Evolutionary conservation across 495 filamentous ascomycete species (phyloP).

Genomic region (Hypomontagnella submonticulosa): DNA sequence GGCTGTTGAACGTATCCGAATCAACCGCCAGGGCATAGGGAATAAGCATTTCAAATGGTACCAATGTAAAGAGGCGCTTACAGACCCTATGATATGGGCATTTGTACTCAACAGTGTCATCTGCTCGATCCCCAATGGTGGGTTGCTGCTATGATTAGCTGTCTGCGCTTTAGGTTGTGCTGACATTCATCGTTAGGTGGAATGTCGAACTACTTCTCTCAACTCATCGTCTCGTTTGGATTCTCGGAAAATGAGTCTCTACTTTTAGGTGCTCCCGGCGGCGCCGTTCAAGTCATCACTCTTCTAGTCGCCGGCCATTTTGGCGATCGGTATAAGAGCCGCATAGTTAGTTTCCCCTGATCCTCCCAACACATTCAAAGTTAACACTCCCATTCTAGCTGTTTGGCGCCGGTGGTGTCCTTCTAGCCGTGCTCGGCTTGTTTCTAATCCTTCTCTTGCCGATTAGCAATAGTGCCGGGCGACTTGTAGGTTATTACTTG

Average conservation of each 20-base stretch:
- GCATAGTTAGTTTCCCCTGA: slow-evolving; percentile 51
- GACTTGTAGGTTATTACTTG: slow-evolving; percentile 72
- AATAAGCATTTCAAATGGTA: slow-evolving; percentile 75
- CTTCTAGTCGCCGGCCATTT: slow-evolving; percentile 69
- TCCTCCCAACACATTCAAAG: slow-evolving; percentile 10
- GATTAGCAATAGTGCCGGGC: slow-evolving; percentile 65
- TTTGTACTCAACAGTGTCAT: slow-evolving; percentile 72
- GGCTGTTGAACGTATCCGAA: slow-evolving; percentile 68
- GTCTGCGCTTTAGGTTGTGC: neutral
- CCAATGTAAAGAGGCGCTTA: slow-evolving; percentile 66
- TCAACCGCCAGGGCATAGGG: slow-evolving; percentile 75
- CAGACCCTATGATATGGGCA: slow-evolving; percentile 61
- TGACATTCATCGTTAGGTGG: slow-evolving; percentile 57
- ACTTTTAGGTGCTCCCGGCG: slow-evolving; percentile 73
- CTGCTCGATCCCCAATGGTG: slow-evolving; percentile 70
- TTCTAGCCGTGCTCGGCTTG: slow-evolving; percentile 65
- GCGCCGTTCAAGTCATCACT: slow-evolving; percentile 72
- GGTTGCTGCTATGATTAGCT: neutral
- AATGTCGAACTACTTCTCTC: slow-evolving; percentile 77
- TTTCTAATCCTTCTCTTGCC: slow-evolving; percentile 74
- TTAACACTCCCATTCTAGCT: slow-evolving; percentile 29
- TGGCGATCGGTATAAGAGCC: slow-evolving; percentile 67
- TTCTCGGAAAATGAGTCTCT: slow-evolving; percentile 70
- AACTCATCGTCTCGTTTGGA: slow-evolving; percentile 69
- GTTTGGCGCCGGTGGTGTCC: slow-evolving; percentile 53